phyloP scores from a whole-genome alignment of 73 alveolate genomes.

The Stentor roeselii region DNA sequence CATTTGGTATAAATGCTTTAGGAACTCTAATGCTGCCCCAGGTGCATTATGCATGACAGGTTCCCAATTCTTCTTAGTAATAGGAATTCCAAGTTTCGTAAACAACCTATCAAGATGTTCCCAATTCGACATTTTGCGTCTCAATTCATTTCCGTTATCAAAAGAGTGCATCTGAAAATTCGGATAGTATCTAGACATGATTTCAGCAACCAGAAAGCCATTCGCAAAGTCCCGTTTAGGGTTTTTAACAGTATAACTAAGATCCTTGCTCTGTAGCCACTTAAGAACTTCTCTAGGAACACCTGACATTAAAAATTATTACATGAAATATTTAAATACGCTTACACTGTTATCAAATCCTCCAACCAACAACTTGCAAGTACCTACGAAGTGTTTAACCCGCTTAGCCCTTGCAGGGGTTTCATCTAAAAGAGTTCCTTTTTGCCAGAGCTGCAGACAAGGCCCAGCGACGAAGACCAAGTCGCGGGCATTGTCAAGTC shows the following conservation, averaged over 20 bases:
- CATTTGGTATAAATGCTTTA: conserved; percentile 35
- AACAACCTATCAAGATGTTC: conserved; percentile 55
- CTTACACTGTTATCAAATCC: background rate
- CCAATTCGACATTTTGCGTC: conserved; percentile 54
- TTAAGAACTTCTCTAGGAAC: conserved; percentile 57
- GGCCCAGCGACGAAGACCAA: background rate
- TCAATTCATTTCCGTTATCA: conserved; percentile 56
- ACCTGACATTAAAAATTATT: conserved; percentile 49
- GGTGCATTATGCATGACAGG: conserved; percentile 67
- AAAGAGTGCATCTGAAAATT: conserved; percentile 56
- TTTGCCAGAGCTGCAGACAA: background rate
- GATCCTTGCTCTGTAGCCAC: conserved; percentile 58
- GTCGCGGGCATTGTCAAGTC: background rate
- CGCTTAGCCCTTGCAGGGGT: background rate
- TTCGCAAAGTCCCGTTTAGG: conserved; percentile 63
- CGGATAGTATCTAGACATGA: conserved; percentile 61
- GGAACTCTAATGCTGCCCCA: conserved; percentile 42
- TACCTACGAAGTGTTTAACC: background rate
- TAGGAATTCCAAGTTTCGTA: conserved; percentile 43
- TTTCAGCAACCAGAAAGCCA: conserved; percentile 88
- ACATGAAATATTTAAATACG: background rate
- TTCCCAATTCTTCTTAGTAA: conserved; percentile 49
- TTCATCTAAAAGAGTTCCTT: background rate
- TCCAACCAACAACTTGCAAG: background rate
- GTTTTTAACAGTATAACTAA: conserved; percentile 53